Base-by-base conservation (phyloP, 352 stramenopile genomes). In the Phytophthora melonis region DNA sequence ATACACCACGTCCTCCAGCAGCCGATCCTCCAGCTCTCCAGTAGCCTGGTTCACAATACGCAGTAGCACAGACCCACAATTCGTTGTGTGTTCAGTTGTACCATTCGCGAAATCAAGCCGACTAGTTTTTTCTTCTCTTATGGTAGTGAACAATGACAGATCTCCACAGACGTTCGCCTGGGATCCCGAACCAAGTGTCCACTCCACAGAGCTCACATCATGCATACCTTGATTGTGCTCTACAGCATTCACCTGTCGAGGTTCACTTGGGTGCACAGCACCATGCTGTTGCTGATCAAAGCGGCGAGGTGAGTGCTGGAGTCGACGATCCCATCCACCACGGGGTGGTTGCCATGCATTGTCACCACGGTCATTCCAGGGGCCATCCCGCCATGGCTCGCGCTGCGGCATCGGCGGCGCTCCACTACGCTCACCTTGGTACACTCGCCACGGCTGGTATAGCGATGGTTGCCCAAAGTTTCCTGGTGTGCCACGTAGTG, bases 1-100 rank as follows among this genome's bases (percentile, higher is more conserved):
- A 41, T 66, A 70, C 32, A 65, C 25, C 60, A 75, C 45, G 30
- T 74, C 45, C 18, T 66, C 55, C 32, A 75, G 47, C 5, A 70
- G 19, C 0, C 43, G 45, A 7, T 74, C 60, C 21, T 68, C 66
- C 16, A 52, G 7, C 32, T 65, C 13, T 8, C 53, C 59, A 49
- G 67, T 69, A 5, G 9, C 67, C 23, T 74, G 18, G 23, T 68
- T 62, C 5, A 36, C 19, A 43, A 70, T n/a, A 14, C 63, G 63
- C 16, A 70, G 30, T n/a, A 70, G 36, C 5, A 58, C 43, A 64
- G 41, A 64, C 13, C 54, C 63, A 59, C 56, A 52, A 23, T 60
- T 43, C 39, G 16, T 58, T 30, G 63, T 27, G n/a, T 25, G 19
- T 63, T 70, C 25, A n/a, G 43, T 34, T 14, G 55, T 70, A 16